Conservation (phyloP, 164 flowering plant genomes). For the Dillenia suffruticosa region DNA sequence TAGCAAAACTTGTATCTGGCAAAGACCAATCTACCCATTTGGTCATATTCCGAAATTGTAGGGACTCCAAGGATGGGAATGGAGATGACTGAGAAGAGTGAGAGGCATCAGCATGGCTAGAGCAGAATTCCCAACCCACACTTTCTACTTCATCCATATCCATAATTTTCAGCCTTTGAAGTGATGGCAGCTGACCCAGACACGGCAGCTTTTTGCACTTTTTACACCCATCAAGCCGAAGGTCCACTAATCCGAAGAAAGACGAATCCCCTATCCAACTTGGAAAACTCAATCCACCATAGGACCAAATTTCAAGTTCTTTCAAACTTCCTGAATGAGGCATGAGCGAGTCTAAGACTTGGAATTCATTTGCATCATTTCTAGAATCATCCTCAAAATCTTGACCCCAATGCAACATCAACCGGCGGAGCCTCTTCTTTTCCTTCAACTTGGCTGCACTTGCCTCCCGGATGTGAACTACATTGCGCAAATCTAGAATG, state of each 20-base stretch:
- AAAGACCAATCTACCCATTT: conserved; percentile 2
- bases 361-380: background rate
- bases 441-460: conserved; percentile 10
- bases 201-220: conserved; percentile 14
- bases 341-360: conserved; percentile 14
- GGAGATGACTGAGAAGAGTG: background rate
- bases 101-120: background rate
- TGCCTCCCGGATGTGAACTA: conserved; percentile 5
- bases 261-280: conserved; percentile 16
- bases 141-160: background rate
- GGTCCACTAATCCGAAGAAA: background rate
- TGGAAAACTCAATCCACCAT: conserved; percentile 17
- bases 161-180: conserved; percentile 2
- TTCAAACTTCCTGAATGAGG: conserved; percentile 16
- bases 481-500: conserved; percentile 14
- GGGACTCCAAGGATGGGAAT: conserved; percentile 4
- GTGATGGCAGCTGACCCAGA: conserved; percentile 14
- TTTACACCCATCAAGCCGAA: background rate
- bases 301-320: conserved; percentile 8
- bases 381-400: background rate
- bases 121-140: conserved; percentile 15
- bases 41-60: background rate
- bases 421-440: conserved; percentile 6
- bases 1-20: background rate
- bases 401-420: conserved; percentile 6